Evolutionary conservation across 2,329 filamentous ascomycete genomes (phyloP), one percentile per base, ranked within the genome.

Genomic region (Aspergillus tubingensis): DNA sequence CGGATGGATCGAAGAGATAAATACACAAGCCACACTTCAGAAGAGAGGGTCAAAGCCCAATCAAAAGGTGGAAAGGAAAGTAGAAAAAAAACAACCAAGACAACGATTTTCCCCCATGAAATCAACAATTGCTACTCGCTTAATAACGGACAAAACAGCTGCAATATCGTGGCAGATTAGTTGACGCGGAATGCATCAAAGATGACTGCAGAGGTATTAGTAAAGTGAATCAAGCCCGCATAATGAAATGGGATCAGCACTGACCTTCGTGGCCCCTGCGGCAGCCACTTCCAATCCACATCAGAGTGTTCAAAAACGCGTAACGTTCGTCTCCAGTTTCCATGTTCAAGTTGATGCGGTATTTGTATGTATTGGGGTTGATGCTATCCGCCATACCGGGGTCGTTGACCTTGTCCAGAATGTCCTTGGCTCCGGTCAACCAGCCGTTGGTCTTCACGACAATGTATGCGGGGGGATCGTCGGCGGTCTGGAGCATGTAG

Each of bases 321-420:
- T 82, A 82, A 21, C 80, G 75, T 56, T 81, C 78, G 62, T 82
- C 80, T 13, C 80, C 80, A 17, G 79, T 82, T 65, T 82, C 80
- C 73, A 82, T 79, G 25, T 76, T 73, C 27, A 82, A 69, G 61
- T 78, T 78, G 49, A 81, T 70, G 56, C 80, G 79, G 62, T 81
- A 82, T 62, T 80, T 81, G 68, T 82, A 82, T 25, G 78, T 79
- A 62, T 72, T 78, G 5, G 80, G 80, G 60, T 81, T 81, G 51
- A 82, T 72, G 2, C 76, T 73, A 61, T 82, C 80, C 5, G 79
- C 79, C 61, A 77, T 70, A 2, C 64, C 59, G 3, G 79, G 72
- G 58, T 82, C 79, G 49, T 74, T 73, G 23, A 82, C 72, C 65
- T 81, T 81, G 59, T 82, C 80, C 53, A 82, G 68, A 19, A 82